phyloP scores from a whole-genome alignment of 2,329 filamentous ascomycete species.

The Penicillium sp. region DNA sequence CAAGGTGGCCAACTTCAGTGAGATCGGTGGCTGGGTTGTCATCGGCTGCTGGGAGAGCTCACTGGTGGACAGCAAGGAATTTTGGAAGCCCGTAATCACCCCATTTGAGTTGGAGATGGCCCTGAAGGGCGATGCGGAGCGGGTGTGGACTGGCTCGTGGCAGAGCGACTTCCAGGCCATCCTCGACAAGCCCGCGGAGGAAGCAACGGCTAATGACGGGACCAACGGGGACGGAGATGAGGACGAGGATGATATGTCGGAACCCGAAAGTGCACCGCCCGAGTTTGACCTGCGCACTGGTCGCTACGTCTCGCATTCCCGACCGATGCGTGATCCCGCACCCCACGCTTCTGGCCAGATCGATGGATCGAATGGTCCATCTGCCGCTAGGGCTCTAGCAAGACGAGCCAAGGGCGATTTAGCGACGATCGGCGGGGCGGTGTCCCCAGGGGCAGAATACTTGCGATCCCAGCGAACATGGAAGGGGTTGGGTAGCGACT shows the following conservation, averaged over 20 bases:
- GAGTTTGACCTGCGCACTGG: slow-evolving; percentile 91
- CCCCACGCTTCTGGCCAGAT: slow-evolving; percentile 25
- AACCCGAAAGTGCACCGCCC: slow-evolving; percentile 64
- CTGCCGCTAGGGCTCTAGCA: slow-evolving; percentile 50
- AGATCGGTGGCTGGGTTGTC: slow-evolving; percentile 94
- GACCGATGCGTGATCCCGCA: slow-evolving; percentile 41
- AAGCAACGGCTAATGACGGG: slow-evolving; percentile 24
- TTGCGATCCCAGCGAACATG: slow-evolving; percentile 78
- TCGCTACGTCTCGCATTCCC: slow-evolving; percentile 69
- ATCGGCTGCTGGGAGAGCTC: slow-evolving; percentile 98
- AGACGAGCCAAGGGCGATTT: slow-evolving; percentile 65
- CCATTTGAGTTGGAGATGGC: slow-evolving; percentile 85
- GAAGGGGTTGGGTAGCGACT: slow-evolving; percentile 87
- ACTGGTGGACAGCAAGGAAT: slow-evolving; percentile 79
- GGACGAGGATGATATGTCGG: slow-evolving; percentile 60
- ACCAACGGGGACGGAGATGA: slow-evolving; percentile 24
- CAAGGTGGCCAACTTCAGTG: slow-evolving; percentile 93
- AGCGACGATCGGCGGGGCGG: slow-evolving; percentile 73
- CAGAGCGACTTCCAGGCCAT: slow-evolving; percentile 76
- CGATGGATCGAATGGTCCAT: slow-evolving; percentile 24
- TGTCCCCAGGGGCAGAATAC: slow-evolving; percentile 89
- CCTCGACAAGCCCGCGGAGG: slow-evolving; percentile 38
- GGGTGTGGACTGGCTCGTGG: slow-evolving; percentile 86
- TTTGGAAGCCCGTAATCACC: slow-evolving; percentile 87
- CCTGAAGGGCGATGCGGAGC: slow-evolving; percentile 65